Base-by-base conservation (phyloP, 2,329 filamentous ascomycete genomes). In the Diaporthe ilicicola region DNA sequence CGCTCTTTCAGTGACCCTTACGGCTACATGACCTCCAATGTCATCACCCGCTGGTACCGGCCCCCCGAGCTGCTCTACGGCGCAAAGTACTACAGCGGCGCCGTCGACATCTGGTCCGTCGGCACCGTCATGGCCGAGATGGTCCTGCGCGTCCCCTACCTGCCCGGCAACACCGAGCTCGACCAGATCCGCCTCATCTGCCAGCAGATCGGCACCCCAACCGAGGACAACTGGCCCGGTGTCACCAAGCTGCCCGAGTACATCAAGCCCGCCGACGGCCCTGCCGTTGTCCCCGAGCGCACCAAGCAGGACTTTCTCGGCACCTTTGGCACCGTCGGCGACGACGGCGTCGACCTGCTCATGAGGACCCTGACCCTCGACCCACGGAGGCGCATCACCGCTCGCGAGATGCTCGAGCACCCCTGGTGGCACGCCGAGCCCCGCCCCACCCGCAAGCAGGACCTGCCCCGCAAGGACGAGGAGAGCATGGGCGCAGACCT, bases 21-120 rank as follows among this genome's bases (percentile, higher is more conserved):
- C 77, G 86, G 90, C 69, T 88, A 88, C 76, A 99, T 99, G 96
- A 98, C 95, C 1, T 91, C 91, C 78, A 94, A 96, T 78, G 95
- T 98, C 74, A 97, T 99, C 80, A 99, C 96, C 22, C 91, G 94
- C 74, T 99, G 96, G 94, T 99, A 98, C 84, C 89, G 95, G 1
- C 95, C 96, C 0, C 95, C 95, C 0, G 96, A 99, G 85, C 88
- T 99, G 27, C 90, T 98, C 74, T 98, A 95, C 78, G 94, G 95
- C 71, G 94, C 94, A 2, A 89, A 90, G 70, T 93, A 96, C 82
- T 99, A 99, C 84, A 91, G 91, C 53, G 94, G 94, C 29, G 93
- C 92, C 8, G 96, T 98, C 24, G 96, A 99, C 79, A 87, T 99
- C 71, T 99, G 96, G 95, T 95, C 92, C 59, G 93, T 97, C 69